Base-by-base conservation (phyloP, 2,329 filamentous ascomycete genomes). In the Trichophyton benhamiae region DNA sequence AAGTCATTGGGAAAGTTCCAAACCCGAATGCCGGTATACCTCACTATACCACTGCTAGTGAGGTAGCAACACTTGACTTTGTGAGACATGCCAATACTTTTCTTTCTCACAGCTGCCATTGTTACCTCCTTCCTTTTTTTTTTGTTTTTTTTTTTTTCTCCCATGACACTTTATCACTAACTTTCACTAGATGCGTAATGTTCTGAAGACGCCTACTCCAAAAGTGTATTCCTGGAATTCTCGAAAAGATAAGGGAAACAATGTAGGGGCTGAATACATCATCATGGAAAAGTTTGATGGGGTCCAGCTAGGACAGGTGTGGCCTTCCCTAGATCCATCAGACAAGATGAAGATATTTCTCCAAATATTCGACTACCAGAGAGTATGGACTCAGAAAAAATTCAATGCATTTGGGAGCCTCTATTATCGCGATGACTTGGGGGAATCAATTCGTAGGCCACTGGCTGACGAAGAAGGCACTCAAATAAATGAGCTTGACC, bases 41-140 rank as follows among this genome's bases (percentile, higher is more conserved):
- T 13, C 36, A 64, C 22, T 62, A 57, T 8, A 66, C 69, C 36
- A 67, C 70, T 22, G 72, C 73, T 41, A 71, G 69, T 60, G 73
- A 75, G 65, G 72, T 72, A 36, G 73, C 72, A n/a, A 76, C 72
- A 20, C 67, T 75, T 61, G 68, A 73, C 11, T 71, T 72, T 62
- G 58, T 64, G 55, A 36, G 42, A 38, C 27, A 30, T 30, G 27
- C 1, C 27, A 30, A 30, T 2, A 6, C 27, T 30, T 30, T 30
- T 22, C n/a, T 41, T 57, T 22, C 13, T 57, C 1, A 8, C 27
- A 30, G 6, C 27, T 6, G 27, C 6, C 6, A 30, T 15, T 55
- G 11, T 55, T 20, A 20, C 20, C 20, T 20, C 22, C 20, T 20
- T 8, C 27, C 36, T 5, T 25, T 25, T 25, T 25, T 25, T 25